Percentiles rank a stretch among this genome's conserved stretches.
Conservation (phyloP, 495 filamentous ascomycete genomes). For the Aspergillus olivimuriae region DNA sequence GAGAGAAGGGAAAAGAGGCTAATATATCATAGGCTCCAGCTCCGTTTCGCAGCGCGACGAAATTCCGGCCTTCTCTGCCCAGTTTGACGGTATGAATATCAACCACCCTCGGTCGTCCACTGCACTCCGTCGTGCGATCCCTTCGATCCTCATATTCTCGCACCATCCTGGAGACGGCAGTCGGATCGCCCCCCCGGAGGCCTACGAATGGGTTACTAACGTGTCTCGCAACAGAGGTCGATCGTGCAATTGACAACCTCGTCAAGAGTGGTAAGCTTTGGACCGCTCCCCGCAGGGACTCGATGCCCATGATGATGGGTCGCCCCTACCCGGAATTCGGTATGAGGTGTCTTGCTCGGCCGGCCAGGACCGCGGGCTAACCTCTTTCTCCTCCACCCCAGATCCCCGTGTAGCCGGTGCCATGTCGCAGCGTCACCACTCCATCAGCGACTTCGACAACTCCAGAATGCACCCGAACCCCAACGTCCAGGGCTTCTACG, state of each 20-base stretch:
- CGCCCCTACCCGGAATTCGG: constrained; percentile 56
- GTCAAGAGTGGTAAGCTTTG: constrained; percentile 94
- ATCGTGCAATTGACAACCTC: constrained; percentile 91
- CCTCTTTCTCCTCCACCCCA: constrained; percentile 21
- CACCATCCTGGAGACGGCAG: no score
- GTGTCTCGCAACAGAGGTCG: constrained; percentile 72
- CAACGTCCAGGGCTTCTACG: constrained; percentile 90
- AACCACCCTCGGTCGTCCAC: neutral
- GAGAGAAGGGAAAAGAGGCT: no score
- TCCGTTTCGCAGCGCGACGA: constrained; percentile 75
- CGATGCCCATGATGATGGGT: constrained; percentile 63
- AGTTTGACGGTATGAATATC: constrained; percentile 75
- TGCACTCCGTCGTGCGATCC: no score
- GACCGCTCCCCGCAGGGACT: constrained; percentile 75
- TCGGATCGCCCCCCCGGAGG: no score
- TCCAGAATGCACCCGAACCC: constrained; percentile 64
- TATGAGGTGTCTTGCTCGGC: constrained; percentile 22
- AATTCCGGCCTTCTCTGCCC: constrained; percentile 70
- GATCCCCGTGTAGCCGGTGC: constrained; percentile 44
- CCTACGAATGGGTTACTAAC: no score
- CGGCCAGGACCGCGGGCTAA: constrained; percentile 8
- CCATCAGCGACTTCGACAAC: constrained; percentile 80
- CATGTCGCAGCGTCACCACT: constrained; percentile 65
- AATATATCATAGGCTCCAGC: constrained; percentile 56
- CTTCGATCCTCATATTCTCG: no score